phyloP scores from a whole-genome alignment of 306 rosid species.

The cucumber (Cucumis sativus) region Cucumber_9930_V3 NC_026655.2:24194501-24195000 shows the following conservation, averaged over 20 bases:
- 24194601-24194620: too few species aligned
- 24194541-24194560: too few species aligned
- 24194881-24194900: constrained; percentile 12
- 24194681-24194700: neutral
- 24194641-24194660: neutral
- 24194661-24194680: neutral
- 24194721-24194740: neutral
- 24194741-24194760: neutral
- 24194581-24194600: too few species aligned
- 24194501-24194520: neutral
- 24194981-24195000: too few species aligned
- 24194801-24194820: neutral
- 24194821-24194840: neutral
- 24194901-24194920: neutral
- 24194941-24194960: too few species aligned
- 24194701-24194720: constrained; percentile 9
- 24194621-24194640: too few species aligned
- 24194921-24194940: neutral
- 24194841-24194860: neutral
- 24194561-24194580: too few species aligned
- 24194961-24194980: neutral
- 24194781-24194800: neutral
- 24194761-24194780: neutral
- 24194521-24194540: too few species aligned
- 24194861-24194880: neutral